Evolutionary conservation across 805 yeast genomes (phyloP).

Genomic region (Ogataea methylovora): DNA sequence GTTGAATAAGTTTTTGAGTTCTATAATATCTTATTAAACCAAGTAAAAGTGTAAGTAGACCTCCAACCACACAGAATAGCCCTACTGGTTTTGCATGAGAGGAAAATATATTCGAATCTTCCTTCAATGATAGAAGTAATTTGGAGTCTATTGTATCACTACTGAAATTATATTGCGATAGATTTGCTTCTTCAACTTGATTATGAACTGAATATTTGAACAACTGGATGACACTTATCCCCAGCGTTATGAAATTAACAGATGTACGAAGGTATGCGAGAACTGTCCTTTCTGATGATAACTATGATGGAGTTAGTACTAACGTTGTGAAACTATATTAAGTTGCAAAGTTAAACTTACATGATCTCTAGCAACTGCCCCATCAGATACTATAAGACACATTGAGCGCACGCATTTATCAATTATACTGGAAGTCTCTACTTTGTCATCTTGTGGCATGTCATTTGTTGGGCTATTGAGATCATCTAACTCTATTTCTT

Average conservation of each 20-base stretch:
- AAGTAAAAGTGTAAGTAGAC: constrained; percentile 32
- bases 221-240: constrained; percentile 47
- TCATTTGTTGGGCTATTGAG: too few species aligned
- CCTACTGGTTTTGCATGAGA: constrained; percentile 18
- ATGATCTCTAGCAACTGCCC: constrained; percentile 49
- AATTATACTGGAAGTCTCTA: too few species aligned
- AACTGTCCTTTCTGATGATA: constrained; percentile 57
- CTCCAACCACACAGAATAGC: constrained; percentile 29
- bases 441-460: too few species aligned
- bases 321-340: too few species aligned
- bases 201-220: constrained; percentile 28
- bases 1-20: constrained; percentile 33
- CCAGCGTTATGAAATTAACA: constrained; percentile 42
- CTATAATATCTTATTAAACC: constrained; percentile 39
- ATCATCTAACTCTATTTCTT: too few species aligned
- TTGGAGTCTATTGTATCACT: too few species aligned
- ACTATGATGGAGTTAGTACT: constrained; percentile 5
- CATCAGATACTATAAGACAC: constrained; percentile 8
- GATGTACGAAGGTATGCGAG: constrained; percentile 56
- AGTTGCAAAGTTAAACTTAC: constrained; percentile 1
- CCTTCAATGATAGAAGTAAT: constrained; percentile 1
- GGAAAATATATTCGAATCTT: constrained; percentile 8
- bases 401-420: too few species aligned
- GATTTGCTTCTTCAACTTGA: constrained; percentile 5
- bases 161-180: not conserved